Percentiles rank a stretch among this genome's conserved stretches.
Conservation (phyloP, 2,329 filamentous ascomycete species). For the Xylariomycetidae sp. region DNA sequence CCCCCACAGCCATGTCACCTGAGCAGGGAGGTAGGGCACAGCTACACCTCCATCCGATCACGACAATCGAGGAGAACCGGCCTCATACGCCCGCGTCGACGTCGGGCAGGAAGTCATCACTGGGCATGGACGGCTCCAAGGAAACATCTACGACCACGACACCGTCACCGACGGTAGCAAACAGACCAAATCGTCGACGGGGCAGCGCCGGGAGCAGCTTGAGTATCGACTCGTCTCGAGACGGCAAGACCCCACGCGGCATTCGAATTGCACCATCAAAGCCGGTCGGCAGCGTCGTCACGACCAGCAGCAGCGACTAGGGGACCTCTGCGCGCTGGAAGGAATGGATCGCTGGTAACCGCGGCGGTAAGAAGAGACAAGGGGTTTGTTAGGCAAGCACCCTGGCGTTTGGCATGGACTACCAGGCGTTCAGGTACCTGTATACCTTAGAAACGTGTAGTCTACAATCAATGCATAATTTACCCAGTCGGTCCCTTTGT, state of each 20-base stretch:
- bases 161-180: conserved; percentile 14
- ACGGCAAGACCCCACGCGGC: conserved; percentile 30
- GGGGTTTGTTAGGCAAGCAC: too few relatives aligned
- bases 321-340: conserved; percentile 4
- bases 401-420: too few relatives aligned
- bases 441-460: too few relatives aligned
- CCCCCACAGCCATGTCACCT: conserved; percentile 1
- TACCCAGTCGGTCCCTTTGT: too few relatives aligned
- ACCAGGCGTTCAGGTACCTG: too few relatives aligned
- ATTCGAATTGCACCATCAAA: conserved; percentile 35
- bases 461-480: too few relatives aligned
- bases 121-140: conserved; percentile 10
- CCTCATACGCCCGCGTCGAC: conserved; percentile 8
- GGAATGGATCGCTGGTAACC: background rate
- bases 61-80: conserved; percentile 15
- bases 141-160: conserved; percentile 7
- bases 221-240: conserved; percentile 35
- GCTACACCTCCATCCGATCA: conserved; percentile 11
- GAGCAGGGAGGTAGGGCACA: conserved; percentile 10
- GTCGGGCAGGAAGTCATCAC: conserved; percentile 9
- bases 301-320: conserved; percentile 22
- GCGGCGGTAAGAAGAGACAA: too few relatives aligned
- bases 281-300: conserved; percentile 30
- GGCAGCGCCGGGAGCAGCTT: conserved; percentile 30
- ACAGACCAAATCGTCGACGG: conserved; percentile 15